phyloP scores from a whole-genome alignment of 441 rosid species.

The Corymbia calophylla region DNA sequence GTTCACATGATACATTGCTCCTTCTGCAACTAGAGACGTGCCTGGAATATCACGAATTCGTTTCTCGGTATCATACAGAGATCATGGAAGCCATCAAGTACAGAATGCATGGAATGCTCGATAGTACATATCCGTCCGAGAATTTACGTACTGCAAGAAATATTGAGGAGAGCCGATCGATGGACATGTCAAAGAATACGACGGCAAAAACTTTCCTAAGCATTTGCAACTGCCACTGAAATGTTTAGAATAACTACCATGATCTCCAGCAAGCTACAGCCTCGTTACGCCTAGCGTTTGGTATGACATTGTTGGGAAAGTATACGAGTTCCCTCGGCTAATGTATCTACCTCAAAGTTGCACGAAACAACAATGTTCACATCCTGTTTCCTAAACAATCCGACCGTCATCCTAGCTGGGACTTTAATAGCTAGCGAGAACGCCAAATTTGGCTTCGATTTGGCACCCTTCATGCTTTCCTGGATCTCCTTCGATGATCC shows the following conservation, averaged over 20 bases:
- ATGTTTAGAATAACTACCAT: neutral
- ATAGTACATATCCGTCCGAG: neutral
- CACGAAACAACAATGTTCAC: neutral
- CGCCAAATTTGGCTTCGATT: neutral
- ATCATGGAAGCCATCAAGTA: neutral
- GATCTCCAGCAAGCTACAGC: neutral
- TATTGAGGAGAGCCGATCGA: neutral
- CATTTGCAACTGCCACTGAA: neutral
- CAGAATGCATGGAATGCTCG: neutral
- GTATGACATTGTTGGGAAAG: conserved; percentile 15
- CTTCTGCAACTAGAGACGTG: neutral
- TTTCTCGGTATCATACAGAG: neutral
- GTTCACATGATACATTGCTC: neutral
- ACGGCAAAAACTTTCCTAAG: neutral
- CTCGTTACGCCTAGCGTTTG: neutral
- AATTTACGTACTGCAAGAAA: neutral
- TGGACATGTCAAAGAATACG: neutral
- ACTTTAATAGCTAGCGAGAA: conserved; percentile 6
- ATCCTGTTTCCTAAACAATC: neutral
- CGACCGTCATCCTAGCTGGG: conserved; percentile 7
- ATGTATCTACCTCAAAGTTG: conserved; percentile 9
- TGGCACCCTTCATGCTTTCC: neutral
- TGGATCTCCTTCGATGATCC: neutral
- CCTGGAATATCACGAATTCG: neutral
- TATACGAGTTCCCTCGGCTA: neutral